phyloP scores from a whole-genome alignment of 805 yeast genomes.

The Ogataea pignaliae region DNA sequence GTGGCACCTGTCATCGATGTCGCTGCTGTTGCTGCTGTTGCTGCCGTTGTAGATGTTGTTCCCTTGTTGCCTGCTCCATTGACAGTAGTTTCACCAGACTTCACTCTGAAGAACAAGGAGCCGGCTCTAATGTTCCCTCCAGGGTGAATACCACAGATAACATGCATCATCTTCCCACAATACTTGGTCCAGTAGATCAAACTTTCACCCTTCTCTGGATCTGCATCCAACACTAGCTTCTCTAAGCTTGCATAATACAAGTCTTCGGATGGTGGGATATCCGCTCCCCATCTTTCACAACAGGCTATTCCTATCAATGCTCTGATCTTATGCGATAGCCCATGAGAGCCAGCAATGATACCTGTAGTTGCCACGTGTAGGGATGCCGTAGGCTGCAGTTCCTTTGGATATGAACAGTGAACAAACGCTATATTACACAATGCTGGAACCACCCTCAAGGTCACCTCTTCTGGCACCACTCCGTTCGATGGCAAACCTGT shows the following conservation, averaged over 20 bases:
- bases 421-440: slow-evolving; percentile 71
- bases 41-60: slow-evolving; percentile 4
- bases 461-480: slow-evolving; percentile 54
- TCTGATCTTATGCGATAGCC: slow-evolving; percentile 65
- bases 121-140: slow-evolving; percentile 72
- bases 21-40: slow-evolving; percentile 1
- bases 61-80: slow-evolving; percentile 7
- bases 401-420: slow-evolving; percentile 74
- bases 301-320: slow-evolving; percentile 70
- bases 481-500: slow-evolving; percentile 51
- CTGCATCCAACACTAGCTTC: slow-evolving; percentile 42
- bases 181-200: slow-evolving; percentile 71
- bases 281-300: slow-evolving; percentile 82
- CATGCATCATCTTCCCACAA: slow-evolving; percentile 69
- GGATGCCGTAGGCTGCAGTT: slow-evolving; percentile 70
- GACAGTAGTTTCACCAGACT: slow-evolving; percentile 2
- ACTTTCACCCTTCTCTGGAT: slow-evolving; percentile 37
- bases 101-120: slow-evolving; percentile 42
- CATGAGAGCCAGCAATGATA: slow-evolving; percentile 70
- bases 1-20: slow-evolving; percentile 5
- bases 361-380: slow-evolving; percentile 71
- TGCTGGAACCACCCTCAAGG: slow-evolving; percentile 61
- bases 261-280: slow-evolving; percentile 54
- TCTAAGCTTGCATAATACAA: slow-evolving; percentile 42
- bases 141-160: slow-evolving; percentile 76